Evolutionary conservation across 2,329 filamentous ascomycete genomes (phyloP), one percentile per base, ranked within the genome.

Genomic region (Arthrinium puccinioides): DNA sequence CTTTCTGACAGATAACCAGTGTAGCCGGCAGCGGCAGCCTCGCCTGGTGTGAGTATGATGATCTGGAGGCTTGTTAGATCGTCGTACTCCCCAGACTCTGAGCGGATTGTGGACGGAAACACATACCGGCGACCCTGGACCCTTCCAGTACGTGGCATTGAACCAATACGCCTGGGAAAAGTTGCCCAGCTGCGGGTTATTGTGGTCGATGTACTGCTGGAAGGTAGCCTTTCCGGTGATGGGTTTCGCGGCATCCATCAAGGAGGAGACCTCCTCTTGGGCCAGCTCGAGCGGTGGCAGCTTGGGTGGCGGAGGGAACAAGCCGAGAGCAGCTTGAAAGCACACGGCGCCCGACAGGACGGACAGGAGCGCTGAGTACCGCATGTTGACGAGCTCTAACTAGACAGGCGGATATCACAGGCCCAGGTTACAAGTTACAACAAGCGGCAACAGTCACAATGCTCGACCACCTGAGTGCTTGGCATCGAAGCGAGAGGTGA

Each of bases 121-220:
- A 29, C 52, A 45, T 50, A 74, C 66, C 6, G 74, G 74, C 15
- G 70, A 73, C 2, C 73, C 70, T 31, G 70, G 67, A 1, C 73
- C 74, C 10, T 58, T 58, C 70, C 70, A 78, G 45, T 55, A 69
- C 25, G 69, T 61, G 1, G 62, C 58, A 46, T 66, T 70, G 51
- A 64, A 77, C 49, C 45, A 50, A 24, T 67, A 77, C 28, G 66
- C 62, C 54, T 76, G 71, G 20, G 62, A 57, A 46, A 77, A 77
- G 0, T 67, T 76, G 9, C 73, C 73, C 10, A 74, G 55, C n/a
- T 57, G 57, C 1, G 73, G 72, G 45, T 77, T 60, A 5, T 63
- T 55, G 54, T 82, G 77, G 49, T 82, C 75, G 33, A 80, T 70
- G 37, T 72, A 60, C 53, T 80, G 76, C 43, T 70, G 52, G 41